phyloP scores from a whole-genome alignment of 441 rosid species.

The Brassica balearica region DNA sequence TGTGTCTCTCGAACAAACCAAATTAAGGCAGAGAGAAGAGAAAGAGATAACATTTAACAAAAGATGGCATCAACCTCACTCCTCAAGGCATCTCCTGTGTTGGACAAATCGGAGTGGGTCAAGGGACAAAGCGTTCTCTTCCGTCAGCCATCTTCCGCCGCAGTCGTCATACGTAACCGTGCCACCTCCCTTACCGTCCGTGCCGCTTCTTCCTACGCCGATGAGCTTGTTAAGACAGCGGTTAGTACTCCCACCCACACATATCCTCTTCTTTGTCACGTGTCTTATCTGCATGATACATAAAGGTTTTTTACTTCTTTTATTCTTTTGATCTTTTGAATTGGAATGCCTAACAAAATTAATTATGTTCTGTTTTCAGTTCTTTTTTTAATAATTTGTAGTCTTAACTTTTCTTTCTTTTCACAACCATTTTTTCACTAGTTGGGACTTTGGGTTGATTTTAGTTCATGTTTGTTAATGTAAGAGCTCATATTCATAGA shows the following conservation, averaged over 20 bases:
- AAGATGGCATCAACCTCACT: conserved; percentile 87
- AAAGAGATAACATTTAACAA: conserved; percentile 7
- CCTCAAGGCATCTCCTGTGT: conserved; percentile 72
- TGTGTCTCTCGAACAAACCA: conserved; percentile 42
- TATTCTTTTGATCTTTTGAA: neutral
- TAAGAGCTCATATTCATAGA: neutral
- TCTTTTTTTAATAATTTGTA: neutral
- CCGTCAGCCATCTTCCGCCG: conserved; percentile 64
- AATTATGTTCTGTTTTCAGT: conserved; percentile 14
- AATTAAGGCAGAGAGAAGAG: conserved; percentile 20
- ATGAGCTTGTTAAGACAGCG: conserved; percentile 92
- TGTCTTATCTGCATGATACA: conserved; percentile 29
- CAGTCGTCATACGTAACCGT: conserved; percentile 53
- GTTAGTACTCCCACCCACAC: conserved; percentile 47
- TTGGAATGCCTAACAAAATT: neutral
- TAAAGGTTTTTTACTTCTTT: neutral
- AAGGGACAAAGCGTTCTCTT: conserved; percentile 60
- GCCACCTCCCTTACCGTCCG: conserved; percentile 59
- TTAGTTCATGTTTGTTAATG: neutral
- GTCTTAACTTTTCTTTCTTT: too few relatives aligned
- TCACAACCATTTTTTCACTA: neutral
- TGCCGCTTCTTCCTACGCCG: conserved; percentile 83
- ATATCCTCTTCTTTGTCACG: conserved; percentile 13
- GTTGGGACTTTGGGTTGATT: neutral
- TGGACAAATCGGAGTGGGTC: conserved; percentile 77